Conservation (phyloP, 441 rosid genomes). For the Croton setiger region DNA sequence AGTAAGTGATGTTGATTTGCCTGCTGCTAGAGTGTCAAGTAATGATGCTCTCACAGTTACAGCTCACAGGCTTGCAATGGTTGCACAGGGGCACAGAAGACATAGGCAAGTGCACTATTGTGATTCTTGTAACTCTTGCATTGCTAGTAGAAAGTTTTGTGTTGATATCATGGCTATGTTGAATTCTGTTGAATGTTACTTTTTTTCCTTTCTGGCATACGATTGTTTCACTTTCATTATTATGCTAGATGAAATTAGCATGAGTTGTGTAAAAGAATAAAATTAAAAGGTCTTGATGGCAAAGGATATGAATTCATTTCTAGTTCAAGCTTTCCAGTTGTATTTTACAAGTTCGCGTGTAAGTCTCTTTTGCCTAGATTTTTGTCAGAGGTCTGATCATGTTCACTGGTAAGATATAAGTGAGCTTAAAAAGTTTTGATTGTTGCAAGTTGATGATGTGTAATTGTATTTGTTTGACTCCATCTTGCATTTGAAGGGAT, state of each 20-base stretch:
- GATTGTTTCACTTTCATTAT: not conserved
- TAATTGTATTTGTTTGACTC: too few species aligned
- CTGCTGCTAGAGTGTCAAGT: conserved; percentile 37
- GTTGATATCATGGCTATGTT: not conserved
- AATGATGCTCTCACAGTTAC: conserved; percentile 52
- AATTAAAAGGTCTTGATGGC: not conserved
- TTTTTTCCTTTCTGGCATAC: not conserved
- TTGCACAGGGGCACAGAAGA: conserved; percentile 49
- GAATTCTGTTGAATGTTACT: not conserved
- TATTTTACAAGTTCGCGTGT: not conserved
- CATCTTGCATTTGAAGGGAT: not conserved
- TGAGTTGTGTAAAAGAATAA: not conserved
- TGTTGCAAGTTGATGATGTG: not conserved
- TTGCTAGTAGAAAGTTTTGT: not conserved
- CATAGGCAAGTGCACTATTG: conserved; percentile 47
- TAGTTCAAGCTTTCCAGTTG: not conserved
- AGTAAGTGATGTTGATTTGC: conserved; percentile 51
- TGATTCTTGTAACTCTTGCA: not conserved
- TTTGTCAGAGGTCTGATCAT: not conserved
- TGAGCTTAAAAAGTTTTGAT: conserved; percentile 2
- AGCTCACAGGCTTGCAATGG: conserved; percentile 60
- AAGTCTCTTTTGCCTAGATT: not conserved
- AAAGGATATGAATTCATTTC: not conserved
- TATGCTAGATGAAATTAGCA: not conserved
- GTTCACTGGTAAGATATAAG: not conserved